phyloP scores from a whole-genome alignment of 768 basidiomycete species.

The Sporobolomyces roseus region DNA sequence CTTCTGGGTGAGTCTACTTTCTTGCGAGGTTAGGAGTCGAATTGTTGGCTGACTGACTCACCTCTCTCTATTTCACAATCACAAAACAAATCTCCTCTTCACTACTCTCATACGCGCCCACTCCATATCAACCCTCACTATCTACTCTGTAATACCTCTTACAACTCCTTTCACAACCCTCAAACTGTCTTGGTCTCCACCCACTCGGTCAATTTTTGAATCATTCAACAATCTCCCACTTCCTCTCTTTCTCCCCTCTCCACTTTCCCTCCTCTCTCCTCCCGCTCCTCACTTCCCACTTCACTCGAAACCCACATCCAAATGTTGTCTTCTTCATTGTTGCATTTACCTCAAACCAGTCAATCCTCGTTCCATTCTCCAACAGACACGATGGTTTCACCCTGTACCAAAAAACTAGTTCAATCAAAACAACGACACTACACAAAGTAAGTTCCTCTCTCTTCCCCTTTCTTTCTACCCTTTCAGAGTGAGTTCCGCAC shows the following conservation, averaged over 20 bases:
- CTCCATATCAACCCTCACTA: neutral
- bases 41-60: neutral
- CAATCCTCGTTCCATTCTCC: constrained; percentile 77
- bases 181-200: neutral
- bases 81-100: neutral
- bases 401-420: constrained; percentile 83
- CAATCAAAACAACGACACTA: constrained; percentile 93
- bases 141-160: neutral
- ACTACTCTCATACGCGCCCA: neutral
- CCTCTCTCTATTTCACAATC: neutral
- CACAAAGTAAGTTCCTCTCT: constrained; percentile 60
- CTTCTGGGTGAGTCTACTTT: constrained; percentile 64
- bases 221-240: constrained; percentile 20
- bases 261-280: neutral
- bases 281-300: neutral
- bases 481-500: neutral
- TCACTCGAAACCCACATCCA: neutral
- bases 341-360: constrained; percentile 53
- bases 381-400: constrained; percentile 91
- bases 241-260: neutral
- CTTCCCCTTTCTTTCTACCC: neutral
- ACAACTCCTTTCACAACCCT: neutral
- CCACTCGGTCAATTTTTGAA: too few relatives aligned
- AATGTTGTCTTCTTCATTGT: neutral
- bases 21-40: neutral